Conservation (phyloP, 805 yeast species). For the Geotrichum ghanense region DNA sequence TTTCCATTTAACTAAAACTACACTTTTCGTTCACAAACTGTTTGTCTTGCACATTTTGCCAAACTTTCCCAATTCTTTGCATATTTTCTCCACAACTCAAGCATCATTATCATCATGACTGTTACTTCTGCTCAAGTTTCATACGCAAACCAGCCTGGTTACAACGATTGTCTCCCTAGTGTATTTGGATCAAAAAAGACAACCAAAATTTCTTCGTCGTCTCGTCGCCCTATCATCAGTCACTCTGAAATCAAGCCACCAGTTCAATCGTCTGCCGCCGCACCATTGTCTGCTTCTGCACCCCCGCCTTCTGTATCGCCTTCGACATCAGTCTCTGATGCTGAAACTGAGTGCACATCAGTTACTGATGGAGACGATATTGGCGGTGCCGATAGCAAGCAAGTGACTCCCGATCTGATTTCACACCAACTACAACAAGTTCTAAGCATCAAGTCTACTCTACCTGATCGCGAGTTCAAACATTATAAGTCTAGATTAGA, state of each 20-base stretch:
- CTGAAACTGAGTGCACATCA: slow-evolving; percentile 5
- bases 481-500: slow-evolving; percentile 18
- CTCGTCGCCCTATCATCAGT: not conserved
- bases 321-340: slow-evolving; percentile 25
- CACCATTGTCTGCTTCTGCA: not conserved
- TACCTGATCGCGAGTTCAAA: slow-evolving; percentile 13
- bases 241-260: slow-evolving; percentile 8
- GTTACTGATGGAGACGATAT: slow-evolving; percentile 8
- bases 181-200: slow-evolving; percentile 7
- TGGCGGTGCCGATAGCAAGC: slow-evolving; percentile 3
- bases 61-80: too few species aligned
- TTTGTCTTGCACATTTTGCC: too few species aligned
- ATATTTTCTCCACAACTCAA: too few species aligned
- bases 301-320: slow-evolving; percentile 3
- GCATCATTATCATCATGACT: too few species aligned
- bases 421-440: slow-evolving; percentile 4
- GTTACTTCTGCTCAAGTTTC: slow-evolving; percentile 12
- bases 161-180: slow-evolving; percentile 48
- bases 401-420: slow-evolving; percentile 4
- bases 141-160: slow-evolving; percentile 28
- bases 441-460: slow-evolving; percentile 4
- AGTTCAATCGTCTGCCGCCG: slow-evolving; percentile 1
- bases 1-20: too few species aligned
- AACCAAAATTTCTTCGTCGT: slow-evolving; percentile 1
- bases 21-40: too few species aligned